Evolutionary conservation across 345 rosid species (phyloP).

Genomic region (Populus nigra): DNA sequence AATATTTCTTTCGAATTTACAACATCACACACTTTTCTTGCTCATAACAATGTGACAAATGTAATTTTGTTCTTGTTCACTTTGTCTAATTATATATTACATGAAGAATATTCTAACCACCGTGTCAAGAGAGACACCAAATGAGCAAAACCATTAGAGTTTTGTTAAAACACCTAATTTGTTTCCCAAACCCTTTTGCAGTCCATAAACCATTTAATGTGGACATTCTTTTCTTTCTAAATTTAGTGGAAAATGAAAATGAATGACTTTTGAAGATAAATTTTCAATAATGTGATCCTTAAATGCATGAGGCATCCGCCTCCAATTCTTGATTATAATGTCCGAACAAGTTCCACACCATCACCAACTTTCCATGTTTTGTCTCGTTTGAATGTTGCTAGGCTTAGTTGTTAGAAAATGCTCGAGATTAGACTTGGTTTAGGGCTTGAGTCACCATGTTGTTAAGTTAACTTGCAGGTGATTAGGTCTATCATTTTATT

Average conservation of each 20-base stretch:
- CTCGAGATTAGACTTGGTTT: too few relatives aligned
- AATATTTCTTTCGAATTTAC: too few relatives aligned
- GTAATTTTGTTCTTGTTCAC: constrained; percentile 1
- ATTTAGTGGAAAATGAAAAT: not conserved
- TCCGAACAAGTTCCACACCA: constrained; percentile 6
- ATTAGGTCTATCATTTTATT: too few relatives aligned
- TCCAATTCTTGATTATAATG: not conserved
- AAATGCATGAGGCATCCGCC: not conserved
- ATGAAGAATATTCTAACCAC: constrained; percentile 10
- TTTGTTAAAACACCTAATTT: not conserved
- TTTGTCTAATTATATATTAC: not conserved
- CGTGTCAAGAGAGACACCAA: not conserved
- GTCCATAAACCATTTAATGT: not conserved
- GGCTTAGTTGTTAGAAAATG: not conserved
- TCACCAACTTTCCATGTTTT: not conserved
- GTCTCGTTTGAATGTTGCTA: not conserved
- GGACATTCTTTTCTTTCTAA: not conserved
- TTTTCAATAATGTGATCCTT: not conserved
- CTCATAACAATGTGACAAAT: not conserved
- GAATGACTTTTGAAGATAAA: not conserved
- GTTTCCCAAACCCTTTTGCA: not conserved
- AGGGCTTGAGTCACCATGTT: too few relatives aligned
- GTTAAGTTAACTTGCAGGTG: too few relatives aligned
- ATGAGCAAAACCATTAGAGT: not conserved
- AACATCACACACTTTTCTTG: too few relatives aligned